Evolutionary conservation across 2,329 filamentous ascomycete species (phyloP).

Genomic region (Xylariaceae sp.): DNA sequence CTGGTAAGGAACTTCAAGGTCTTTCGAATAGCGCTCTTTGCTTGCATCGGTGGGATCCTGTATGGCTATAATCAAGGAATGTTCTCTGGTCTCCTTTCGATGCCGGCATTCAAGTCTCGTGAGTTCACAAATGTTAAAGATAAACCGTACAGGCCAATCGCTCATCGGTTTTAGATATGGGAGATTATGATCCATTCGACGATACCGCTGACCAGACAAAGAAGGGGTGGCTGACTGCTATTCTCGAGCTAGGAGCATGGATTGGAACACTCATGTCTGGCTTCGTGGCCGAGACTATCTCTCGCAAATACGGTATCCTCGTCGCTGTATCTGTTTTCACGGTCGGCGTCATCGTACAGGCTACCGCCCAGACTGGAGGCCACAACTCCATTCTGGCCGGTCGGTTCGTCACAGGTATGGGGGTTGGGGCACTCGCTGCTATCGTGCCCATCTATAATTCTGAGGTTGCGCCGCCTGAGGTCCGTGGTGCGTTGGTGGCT

Average conservation of each 20-base stretch:
- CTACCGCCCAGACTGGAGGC: slow-evolving; percentile 55
- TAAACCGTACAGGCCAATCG: not conserved
- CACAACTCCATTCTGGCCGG: slow-evolving; percentile 64
- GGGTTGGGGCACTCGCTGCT: slow-evolving; percentile 66
- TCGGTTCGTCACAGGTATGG: slow-evolving; percentile 71
- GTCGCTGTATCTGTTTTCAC: slow-evolving; percentile 66
- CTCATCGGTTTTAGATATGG: slow-evolving; percentile 47
- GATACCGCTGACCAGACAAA: slow-evolving; percentile 47
- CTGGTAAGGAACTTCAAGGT: slow-evolving; percentile 60
- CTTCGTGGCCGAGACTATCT: slow-evolving; percentile 67
- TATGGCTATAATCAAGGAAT: slow-evolving; percentile 77
- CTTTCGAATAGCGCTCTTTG: slow-evolving; percentile 59
- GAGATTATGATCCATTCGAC: slow-evolving; percentile 47
- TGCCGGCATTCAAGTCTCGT: slow-evolving; percentile 53
- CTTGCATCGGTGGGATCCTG: slow-evolving; percentile 59
- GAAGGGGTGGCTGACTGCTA: slow-evolving; percentile 62
- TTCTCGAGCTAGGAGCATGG: slow-evolving; percentile 76
- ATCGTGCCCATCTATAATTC: slow-evolving; percentile 59
- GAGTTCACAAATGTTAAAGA: slow-evolving; percentile 23
- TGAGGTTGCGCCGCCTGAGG: slow-evolving; percentile 44
- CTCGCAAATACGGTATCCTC: slow-evolving; percentile 67
- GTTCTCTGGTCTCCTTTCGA: slow-evolving; percentile 66
- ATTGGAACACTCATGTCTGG: slow-evolving; percentile 69
- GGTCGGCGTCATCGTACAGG: slow-evolving; percentile 67
- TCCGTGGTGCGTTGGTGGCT: slow-evolving; percentile 42